Percentiles rank a stretch among this genome's conserved stretches.
These are phyloP conservation scores for Colletotrichum ledebouriae DNA, from an alignment of 2,329 filamentous ascomycete genomes.

Conservation along the genomic window DNA sequence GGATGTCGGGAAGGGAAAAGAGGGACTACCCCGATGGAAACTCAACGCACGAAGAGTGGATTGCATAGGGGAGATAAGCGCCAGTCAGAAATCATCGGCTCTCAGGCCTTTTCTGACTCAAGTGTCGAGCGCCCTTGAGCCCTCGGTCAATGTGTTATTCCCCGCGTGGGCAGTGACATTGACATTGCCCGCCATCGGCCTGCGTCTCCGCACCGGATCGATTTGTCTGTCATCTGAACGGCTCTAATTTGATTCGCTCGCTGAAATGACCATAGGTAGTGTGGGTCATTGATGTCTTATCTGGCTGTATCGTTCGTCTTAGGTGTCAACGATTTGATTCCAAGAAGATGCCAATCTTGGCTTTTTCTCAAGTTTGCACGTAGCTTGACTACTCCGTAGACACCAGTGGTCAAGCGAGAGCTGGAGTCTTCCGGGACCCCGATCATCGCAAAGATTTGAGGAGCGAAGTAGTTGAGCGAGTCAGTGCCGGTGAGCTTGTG, in stretches of 20 bases:
- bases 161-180: conserved; percentile 4
- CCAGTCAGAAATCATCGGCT: not conserved
- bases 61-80: conserved; percentile 5
- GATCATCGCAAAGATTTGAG: too few relatives aligned
- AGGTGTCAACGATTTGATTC: too few relatives aligned
- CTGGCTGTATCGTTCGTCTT: not conserved
- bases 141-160: conserved; percentile 22
- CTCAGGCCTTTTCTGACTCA: conserved; percentile 23
- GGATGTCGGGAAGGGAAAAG: conserved; percentile 28
- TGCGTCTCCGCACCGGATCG: not conserved
- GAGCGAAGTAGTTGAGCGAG: too few relatives aligned
- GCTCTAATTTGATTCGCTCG: conserved; percentile 17
- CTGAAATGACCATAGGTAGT: not conserved
- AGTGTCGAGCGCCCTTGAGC: not conserved
- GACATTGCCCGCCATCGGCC: conserved; percentile 19
- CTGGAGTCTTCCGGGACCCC: too few relatives aligned
- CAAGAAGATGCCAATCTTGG: too few relatives aligned
- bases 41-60: conserved; percentile 20
- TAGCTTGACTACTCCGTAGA: too few relatives aligned
- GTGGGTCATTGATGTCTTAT: not conserved
- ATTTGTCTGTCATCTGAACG: not conserved
- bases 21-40: conserved; percentile 20
- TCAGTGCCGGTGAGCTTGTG: too few relatives aligned
- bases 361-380: too few relatives aligned
- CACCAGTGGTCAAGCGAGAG: too few relatives aligned